A percentile compares a stretch with the other conserved stretches of the same genome.
phyloP scores from a whole-genome alignment of 176 grass and related monocot species.

The Oryza glaberrima region DNA sequence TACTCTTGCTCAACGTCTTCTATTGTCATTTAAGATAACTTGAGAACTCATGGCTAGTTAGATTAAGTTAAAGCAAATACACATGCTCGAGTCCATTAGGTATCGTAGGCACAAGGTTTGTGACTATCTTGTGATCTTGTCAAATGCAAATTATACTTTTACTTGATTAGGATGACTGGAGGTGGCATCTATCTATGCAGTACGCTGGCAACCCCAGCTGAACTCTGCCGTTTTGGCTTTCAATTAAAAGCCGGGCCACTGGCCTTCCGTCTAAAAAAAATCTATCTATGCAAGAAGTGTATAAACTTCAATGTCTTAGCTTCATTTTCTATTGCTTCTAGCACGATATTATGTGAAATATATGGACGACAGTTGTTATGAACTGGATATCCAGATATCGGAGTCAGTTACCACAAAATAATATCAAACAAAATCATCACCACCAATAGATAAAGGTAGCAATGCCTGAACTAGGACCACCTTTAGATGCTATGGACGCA shows the following conservation, averaged over 20 bases:
- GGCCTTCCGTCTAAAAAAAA: neutral
- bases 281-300: neutral
- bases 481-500: neutral
- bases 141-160: slow-evolving; percentile 20
- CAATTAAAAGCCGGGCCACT: no score
- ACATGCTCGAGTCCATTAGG: neutral
- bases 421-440: slow-evolving; percentile 34
- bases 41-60: slow-evolving; percentile 29
- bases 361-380: slow-evolving; percentile 8
- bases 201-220: no score
- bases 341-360: neutral
- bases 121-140: neutral
- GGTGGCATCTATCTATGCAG: neutral
- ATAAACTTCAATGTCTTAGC: slow-evolving; percentile 20
- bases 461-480: slow-evolving; percentile 29
- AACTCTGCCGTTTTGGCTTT: no score
- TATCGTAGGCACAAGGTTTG: slow-evolving; percentile 4
- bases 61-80: neutral
- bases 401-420: slow-evolving; percentile 35
- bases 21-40: neutral
- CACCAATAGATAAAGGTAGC: slow-evolving; percentile 26
- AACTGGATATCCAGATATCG: slow-evolving; percentile 20
- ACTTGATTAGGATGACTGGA: slow-evolving; percentile 18
- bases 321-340: slow-evolving; percentile 17
- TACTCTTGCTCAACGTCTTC: slow-evolving; percentile 27